Evolutionary conservation across 2,329 filamentous ascomycete species (phyloP).

Genomic region (Neoscytalidium dimidiatum): DNA sequence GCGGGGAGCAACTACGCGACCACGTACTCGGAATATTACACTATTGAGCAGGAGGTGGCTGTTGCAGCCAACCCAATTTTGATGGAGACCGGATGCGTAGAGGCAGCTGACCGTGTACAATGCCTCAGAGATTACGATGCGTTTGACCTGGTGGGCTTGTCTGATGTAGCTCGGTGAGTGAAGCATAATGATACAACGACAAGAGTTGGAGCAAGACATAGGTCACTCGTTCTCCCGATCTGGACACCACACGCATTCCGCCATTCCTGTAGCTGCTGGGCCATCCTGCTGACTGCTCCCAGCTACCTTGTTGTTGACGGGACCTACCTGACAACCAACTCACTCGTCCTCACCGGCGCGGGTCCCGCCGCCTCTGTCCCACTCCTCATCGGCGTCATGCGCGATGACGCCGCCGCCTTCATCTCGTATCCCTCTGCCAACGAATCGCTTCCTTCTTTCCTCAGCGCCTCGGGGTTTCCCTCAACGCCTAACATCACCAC

Average conservation of each 20-base stretch:
- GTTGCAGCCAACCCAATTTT: conserved; percentile 26
- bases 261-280: no score
- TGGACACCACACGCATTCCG: no score
- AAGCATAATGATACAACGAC: background rate
- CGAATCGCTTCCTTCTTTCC: conserved; percentile 26
- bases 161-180: conserved; percentile 12
- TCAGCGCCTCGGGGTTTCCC: conserved; percentile 24
- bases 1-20: conserved; percentile 28
- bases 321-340: conserved; percentile 29
- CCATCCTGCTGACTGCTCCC: background rate
- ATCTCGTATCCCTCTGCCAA: conserved; percentile 28
- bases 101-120: conserved; percentile 23
- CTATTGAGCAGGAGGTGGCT: conserved; percentile 28
- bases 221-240: no score
- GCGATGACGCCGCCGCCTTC: conserved; percentile 35
- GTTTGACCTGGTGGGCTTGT: conserved; percentile 22
- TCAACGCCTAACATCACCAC: conserved; percentile 21
- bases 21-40: conserved; percentile 29
- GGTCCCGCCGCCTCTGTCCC: conserved; percentile 24
- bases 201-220: no score
- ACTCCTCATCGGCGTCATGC: conserved; percentile 33
- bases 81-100: conserved; percentile 29
- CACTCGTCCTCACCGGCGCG: conserved; percentile 25
- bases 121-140: conserved; percentile 31
- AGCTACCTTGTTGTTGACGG: conserved; percentile 37